These are phyloP conservation scores for Nitzschia putrida DNA, from an alignment of 108 stramenopile genomes.

Conservation along the genomic window DNA sequence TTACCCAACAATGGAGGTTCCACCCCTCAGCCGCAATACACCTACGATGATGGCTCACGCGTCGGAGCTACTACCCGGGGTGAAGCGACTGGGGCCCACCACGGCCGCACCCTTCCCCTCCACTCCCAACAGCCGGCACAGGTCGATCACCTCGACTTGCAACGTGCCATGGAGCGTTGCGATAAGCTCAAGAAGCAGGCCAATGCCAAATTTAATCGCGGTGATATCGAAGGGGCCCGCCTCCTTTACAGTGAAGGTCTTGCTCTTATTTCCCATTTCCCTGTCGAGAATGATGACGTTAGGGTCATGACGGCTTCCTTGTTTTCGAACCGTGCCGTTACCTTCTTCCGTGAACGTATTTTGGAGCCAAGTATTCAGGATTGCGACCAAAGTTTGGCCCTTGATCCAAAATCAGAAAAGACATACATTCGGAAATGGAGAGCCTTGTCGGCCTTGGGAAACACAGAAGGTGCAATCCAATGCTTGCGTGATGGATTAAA, in stretches of 20 bases:
- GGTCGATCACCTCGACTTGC: slow-evolving; percentile 27
- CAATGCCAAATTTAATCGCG: slow-evolving; percentile 55
- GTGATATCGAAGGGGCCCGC: slow-evolving; percentile 44
- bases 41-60: slow-evolving; percentile 16
- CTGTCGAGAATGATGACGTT: slow-evolving; percentile 23
- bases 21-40: slow-evolving; percentile 8
- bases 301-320: slow-evolving; percentile 37
- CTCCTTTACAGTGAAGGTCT: slow-evolving; percentile 49
- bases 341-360: slow-evolving; percentile 41
- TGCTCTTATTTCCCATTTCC: slow-evolving; percentile 28
- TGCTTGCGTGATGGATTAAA: slow-evolving; percentile 30
- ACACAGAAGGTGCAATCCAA: slow-evolving; percentile 19
- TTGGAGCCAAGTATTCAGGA: slow-evolving; percentile 36
- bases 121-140: slow-evolving; percentile 8
- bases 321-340: slow-evolving; percentile 46
- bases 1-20: not conserved
- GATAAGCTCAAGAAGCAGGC: slow-evolving; percentile 59
- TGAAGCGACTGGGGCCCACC: slow-evolving; percentile 28
- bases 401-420: slow-evolving; percentile 40
- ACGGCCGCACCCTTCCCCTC: slow-evolving; percentile 12
- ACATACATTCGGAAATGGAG: slow-evolving; percentile 45
- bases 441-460: slow-evolving; percentile 38
- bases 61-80: slow-evolving; percentile 19
- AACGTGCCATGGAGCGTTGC: slow-evolving; percentile 37
- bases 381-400: slow-evolving; percentile 35